Conservation (phyloP, 2,329 filamentous ascomycete species). For the Pseudopyrenochaeta lycopersici region DNA sequence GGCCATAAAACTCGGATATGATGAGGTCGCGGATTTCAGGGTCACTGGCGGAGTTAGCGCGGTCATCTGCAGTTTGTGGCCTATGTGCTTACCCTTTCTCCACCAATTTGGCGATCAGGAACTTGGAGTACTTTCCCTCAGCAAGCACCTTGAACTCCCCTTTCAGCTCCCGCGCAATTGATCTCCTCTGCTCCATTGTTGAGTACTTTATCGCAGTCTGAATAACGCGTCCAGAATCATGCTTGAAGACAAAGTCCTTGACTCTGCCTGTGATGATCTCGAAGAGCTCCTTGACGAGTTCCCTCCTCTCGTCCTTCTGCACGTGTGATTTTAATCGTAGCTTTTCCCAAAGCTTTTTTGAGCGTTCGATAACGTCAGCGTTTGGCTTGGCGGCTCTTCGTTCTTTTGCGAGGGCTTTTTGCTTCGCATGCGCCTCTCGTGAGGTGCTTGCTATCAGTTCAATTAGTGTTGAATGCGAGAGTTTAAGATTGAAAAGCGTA, state of each 20-base stretch:
- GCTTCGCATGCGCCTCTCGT: constrained; percentile 89
- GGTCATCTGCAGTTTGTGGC: neutral
- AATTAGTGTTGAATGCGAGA: constrained; percentile 18
- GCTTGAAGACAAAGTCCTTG: constrained; percentile 97
- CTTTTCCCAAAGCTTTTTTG: constrained; percentile 97
- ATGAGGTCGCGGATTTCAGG: constrained; percentile 86
- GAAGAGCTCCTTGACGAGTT: constrained; percentile 89
- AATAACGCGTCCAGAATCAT: constrained; percentile 94
- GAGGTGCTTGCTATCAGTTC: constrained; percentile 69
- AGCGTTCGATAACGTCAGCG: constrained; percentile 84
- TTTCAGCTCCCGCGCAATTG: constrained; percentile 86
- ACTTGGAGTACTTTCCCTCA: constrained; percentile 97
- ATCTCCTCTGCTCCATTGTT: constrained; percentile 80
- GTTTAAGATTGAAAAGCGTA: constrained; percentile 9
- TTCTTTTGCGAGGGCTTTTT: constrained; percentile 86
- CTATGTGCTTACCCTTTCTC: constrained; percentile 69
- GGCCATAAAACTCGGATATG: constrained; percentile 93
- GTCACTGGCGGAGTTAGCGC: constrained; percentile 63
- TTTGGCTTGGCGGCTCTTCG: constrained; percentile 93
- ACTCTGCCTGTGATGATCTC: constrained; percentile 89
- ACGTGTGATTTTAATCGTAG: constrained; percentile 93
- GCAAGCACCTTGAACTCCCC: constrained; percentile 85
- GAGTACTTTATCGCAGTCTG: constrained; percentile 98
- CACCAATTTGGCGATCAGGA: constrained; percentile 92
- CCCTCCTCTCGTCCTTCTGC: constrained; percentile 83